phyloP scores from a whole-genome alignment of 768 basidiomycete species.

The Lactarius deliciosus region DNA sequence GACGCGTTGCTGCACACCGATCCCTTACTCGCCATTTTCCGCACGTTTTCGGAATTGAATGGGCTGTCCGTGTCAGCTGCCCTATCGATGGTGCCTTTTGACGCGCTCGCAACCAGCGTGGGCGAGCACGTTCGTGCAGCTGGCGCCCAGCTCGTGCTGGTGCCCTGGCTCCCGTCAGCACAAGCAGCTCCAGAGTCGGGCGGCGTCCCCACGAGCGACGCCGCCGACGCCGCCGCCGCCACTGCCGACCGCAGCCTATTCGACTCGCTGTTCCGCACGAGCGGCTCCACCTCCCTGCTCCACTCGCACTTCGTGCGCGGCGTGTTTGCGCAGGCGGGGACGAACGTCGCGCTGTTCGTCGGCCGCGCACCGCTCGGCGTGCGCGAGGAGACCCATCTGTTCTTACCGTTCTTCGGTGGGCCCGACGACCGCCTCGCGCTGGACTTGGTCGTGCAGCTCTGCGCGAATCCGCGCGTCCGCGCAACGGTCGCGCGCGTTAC shows the following conservation, averaged over 20 bases:
- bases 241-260: conserved; percentile 59
- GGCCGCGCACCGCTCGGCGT: conserved; percentile 52
- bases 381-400: conserved; percentile 55
- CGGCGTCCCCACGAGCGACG: conserved; percentile 25
- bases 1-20: conserved; percentile 71
- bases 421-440: conserved; percentile 89
- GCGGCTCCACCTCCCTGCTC: conserved; percentile 49
- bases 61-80: conserved; percentile 62
- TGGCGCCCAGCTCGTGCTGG: conserved; percentile 69
- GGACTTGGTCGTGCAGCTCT: conserved; percentile 82
- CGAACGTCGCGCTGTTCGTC: conserved; percentile 85
- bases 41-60: conserved; percentile 73
- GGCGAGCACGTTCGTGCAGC: conserved; percentile 60
- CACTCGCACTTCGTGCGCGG: conserved; percentile 85
- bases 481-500: conserved; percentile 75
- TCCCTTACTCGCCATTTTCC: conserved; percentile 69
- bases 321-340: conserved; percentile 68
- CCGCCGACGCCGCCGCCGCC: conserved; percentile 4
- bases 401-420: conserved; percentile 92
- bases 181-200: conserved; percentile 17
- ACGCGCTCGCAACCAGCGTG: conserved; percentile 70
- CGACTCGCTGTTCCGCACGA: conserved; percentile 57
- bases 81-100: conserved; percentile 72
- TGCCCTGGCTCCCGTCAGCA: conserved; percentile 72
- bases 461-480: conserved; percentile 59